Evolutionary conservation across 2,329 filamentous ascomycete genomes (phyloP), one percentile per base, ranked within the genome.

Genomic region (Aspergillus ruber): DNA sequence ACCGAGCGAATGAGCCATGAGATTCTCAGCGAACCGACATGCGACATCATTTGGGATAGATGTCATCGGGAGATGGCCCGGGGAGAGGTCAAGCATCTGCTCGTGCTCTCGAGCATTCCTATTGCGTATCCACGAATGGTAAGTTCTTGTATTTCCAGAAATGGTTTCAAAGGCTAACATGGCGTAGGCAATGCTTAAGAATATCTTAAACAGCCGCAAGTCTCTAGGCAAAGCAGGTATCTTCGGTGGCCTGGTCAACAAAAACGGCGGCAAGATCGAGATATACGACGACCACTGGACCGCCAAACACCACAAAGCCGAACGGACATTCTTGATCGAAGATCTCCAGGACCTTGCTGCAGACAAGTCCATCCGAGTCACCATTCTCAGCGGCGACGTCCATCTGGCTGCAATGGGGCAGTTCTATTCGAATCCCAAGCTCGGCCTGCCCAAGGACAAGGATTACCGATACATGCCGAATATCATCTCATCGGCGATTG

Each of bases 401-500:
- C 90, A 97, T 67, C 77, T 98, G 21, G 90, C 86, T 10, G 93
- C 90, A 7, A 81, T 96, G 35, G 93, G 93, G 2, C 90, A 95
- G 57, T 97, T 98, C 70, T 96, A 91, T 71, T 93, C 88, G 8
- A 94, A 94, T 63, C 84, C 89, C 12, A 93, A 89, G 66, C 75
- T 91, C 18, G 78, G 84, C 5, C 74, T 95, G 27, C 74, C 87
- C 3, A 97, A 96, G 67, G 88, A 97, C 69, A 84, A 83, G 56
- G 93, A 98, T 65, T 90, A 93, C 61, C 81, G 93, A 52, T 98
- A 98, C 65, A 98, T 98, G 86, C 88, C 90, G 4, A 98, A 98
- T 60, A 73, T 98, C 50, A 83, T 97, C 56, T 94, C 90, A 1
- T 96, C 90, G 0, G 90, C 90, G 10, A 97, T 98, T 63, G 91